These are phyloP conservation scores for Nymphaea colorata DNA, from an alignment of 164 flowering plant genomes.

Conservation along the genomic window DNA sequence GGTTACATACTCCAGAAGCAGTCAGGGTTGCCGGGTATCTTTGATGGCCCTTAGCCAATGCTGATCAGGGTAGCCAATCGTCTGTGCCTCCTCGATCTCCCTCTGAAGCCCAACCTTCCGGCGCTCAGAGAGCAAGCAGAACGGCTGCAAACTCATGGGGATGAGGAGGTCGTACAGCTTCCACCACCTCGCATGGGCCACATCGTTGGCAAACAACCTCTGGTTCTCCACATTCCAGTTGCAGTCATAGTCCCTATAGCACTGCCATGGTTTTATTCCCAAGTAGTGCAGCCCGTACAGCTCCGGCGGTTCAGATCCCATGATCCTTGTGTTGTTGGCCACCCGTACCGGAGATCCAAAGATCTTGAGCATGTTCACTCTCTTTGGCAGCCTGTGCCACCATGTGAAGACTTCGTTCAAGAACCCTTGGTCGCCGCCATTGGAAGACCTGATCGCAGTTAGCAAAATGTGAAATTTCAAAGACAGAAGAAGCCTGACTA, in stretches of 20 bases:
- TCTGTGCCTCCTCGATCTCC: constrained; percentile 42
- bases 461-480: too few relatives aligned
- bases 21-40: constrained; percentile 48
- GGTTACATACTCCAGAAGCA: not conserved
- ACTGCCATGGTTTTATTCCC: constrained; percentile 92
- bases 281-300: constrained; percentile 70
- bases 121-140: constrained; percentile 38
- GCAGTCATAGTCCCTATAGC: constrained; percentile 94
- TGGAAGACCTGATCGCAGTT: constrained; percentile 46
- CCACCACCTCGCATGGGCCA: constrained; percentile 86
- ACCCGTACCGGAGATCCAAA: constrained; percentile 58
- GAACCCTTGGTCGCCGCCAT: constrained; percentile 97
- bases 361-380: constrained; percentile 77
- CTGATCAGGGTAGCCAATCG: constrained; percentile 25
- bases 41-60: constrained; percentile 71
- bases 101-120: constrained; percentile 51
- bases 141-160: constrained; percentile 29
- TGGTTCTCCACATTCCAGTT: constrained; percentile 67
- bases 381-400: constrained; percentile 87
- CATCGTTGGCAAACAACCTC: constrained; percentile 73
- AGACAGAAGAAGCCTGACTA: too few relatives aligned
- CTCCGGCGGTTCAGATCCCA: constrained; percentile 66
- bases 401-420: constrained; percentile 80
- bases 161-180: constrained; percentile 63
- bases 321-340: constrained; percentile 44